Percentiles rank a stretch among this genome's conserved stretches.
These are phyloP conservation scores for Fagopyrum esculentum DNA, from an alignment of 148 eudicot genomes.

Conservation along the genomic window DNA sequence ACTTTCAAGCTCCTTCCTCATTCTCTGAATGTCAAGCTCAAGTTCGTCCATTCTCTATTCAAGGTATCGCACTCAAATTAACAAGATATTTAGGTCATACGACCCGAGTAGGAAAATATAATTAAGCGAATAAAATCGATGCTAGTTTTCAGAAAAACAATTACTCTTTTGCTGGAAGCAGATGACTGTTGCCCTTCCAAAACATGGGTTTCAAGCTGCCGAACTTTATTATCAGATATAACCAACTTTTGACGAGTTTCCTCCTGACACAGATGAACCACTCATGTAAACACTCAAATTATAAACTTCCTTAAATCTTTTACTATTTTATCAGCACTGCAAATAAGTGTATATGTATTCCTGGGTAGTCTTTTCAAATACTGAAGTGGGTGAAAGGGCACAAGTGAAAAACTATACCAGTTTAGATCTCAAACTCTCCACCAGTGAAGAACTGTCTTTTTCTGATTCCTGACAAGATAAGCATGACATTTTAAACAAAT, in stretches of 20 bases:
- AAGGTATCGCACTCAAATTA: constrained; percentile 9
- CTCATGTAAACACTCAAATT: not conserved
- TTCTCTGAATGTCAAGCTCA: constrained; percentile 48
- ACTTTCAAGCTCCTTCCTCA: constrained; percentile 72
- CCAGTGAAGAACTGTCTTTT: constrained; percentile 58
- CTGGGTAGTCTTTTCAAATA: not conserved
- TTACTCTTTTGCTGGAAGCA: constrained; percentile 42
- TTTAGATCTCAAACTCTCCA: constrained; percentile 73
- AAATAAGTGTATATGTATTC: not conserved
- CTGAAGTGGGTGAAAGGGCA: not conserved
- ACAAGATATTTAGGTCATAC: not conserved
- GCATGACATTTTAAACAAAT: not conserved
- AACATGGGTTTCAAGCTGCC: constrained; percentile 70
- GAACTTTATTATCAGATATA: constrained; percentile 68
- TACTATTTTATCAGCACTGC: not conserved
- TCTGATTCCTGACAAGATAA: constrained; percentile 60
- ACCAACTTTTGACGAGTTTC: constrained; percentile 77
- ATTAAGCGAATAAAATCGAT: not conserved
- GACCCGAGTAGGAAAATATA: not conserved
- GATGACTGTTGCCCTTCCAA: constrained; percentile 53
- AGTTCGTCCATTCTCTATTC: constrained; percentile 69
- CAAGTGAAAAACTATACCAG: constrained; percentile 44
- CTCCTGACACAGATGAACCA: constrained; percentile 46
- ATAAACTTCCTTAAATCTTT: not conserved
- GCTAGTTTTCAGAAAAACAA: constrained; percentile 2